Percentiles rank a stretch among this genome's conserved stretches.
phyloP scores from a whole-genome alignment of 306 rosid genomes.

The Sindora glabra region DNA sequence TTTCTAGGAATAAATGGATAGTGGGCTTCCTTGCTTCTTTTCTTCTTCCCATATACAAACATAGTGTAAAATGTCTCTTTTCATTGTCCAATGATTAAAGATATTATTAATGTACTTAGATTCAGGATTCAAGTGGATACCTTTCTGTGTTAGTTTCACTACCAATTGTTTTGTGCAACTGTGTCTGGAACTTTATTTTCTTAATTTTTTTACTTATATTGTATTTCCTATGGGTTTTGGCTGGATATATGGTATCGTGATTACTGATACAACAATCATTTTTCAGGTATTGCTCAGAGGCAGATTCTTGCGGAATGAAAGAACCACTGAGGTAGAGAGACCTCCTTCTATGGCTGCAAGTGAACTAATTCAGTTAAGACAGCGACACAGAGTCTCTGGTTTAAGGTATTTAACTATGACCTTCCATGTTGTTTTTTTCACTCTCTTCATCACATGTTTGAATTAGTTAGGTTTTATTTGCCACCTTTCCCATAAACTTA shows the following conservation, averaged over 20 bases:
- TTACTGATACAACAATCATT: constrained; percentile 22
- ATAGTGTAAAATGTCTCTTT: background rate
- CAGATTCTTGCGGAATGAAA: constrained; percentile 93
- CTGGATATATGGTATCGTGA: constrained; percentile 9
- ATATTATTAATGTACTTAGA: background rate
- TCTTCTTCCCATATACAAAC: background rate
- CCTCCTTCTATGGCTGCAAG: constrained; percentile 83
- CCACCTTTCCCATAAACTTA: background rate
- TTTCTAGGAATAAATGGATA: background rate
- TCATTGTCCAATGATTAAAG: background rate
- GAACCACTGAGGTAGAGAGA: constrained; percentile 87
- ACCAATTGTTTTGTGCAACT: too few relatives aligned
- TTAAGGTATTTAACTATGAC: constrained; percentile 52
- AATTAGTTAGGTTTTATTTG: background rate
- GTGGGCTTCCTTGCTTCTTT: background rate
- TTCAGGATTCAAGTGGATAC: background rate
- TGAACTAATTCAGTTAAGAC: constrained; percentile 87
- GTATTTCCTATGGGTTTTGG: background rate
- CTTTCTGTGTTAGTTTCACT: background rate
- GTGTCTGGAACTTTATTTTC: background rate
- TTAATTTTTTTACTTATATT: background rate
- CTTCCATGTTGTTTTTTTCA: background rate
- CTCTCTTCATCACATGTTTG: background rate
- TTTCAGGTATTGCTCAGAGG: constrained; percentile 96
- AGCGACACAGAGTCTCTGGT: constrained; percentile 92